Evolutionary conservation across 441 rosid genomes (phyloP), one percentile per base, ranked within the genome.

Genomic region (Erysimum pusillum): DNA sequence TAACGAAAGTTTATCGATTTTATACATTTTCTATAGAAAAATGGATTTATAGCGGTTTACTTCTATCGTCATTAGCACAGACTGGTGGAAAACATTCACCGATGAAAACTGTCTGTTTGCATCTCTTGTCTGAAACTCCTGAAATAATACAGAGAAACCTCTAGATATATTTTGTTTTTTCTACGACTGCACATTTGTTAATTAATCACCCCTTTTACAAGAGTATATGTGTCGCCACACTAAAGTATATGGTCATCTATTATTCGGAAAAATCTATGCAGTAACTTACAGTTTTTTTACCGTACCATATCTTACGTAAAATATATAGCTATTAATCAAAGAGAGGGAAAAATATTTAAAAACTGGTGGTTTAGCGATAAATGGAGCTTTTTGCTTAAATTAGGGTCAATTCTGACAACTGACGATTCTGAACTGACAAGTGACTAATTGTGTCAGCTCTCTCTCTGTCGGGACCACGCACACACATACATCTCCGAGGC

Each of bases 371-470:
- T 69, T 53, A 42, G 51, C 34, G 46, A 53, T 28, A 71, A 63
- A 69, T 41, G 35, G 67, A 58, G 57, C 8, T 34, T 60, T 53
- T 66, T 12, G 48, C 35, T 10, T 60, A 66, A 66, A 35, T 78
- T 22, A 60, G 45, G 60, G 74, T 58, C 8, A 61, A 41, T 59
- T 56, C 78, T 79, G 82, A 73, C 71, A 79, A 67, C 75, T 73
- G 82, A 79, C 70, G 78, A 78, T 63, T 62, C 62, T 67, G 70
- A 79, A 52, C 78, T 73, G 81, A 73, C 78, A 73, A 67, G 71
- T 78, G 78, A 78, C 75, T 78, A 77, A 65, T 39, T 60, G 75
- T 67, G 81, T 78, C 77, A 73, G 78, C n/a, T 59, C 80, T 76
- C 71, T 63, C 53, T 64, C 14, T 68, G 39, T 67, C 70, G 81